phyloP scores from a whole-genome alignment of 1,284 basidiomycete species.

The Veloporphyrellus conicus region DNA sequence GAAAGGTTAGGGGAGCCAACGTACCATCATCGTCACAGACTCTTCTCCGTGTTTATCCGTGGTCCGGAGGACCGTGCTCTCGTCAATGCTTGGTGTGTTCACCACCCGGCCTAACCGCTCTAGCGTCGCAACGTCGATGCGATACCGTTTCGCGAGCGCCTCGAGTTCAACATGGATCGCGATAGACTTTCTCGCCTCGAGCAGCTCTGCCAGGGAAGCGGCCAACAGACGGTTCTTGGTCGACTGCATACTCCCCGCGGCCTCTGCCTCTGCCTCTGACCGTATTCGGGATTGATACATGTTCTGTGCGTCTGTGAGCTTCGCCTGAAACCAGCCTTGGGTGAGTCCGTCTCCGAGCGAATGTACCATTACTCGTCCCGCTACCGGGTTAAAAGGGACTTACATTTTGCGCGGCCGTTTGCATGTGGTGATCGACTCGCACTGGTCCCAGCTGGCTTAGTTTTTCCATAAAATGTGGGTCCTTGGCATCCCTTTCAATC shows the following conservation, averaged over 20 bases:
- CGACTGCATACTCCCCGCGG: slow-evolving; percentile 26
- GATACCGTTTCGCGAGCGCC: slow-evolving; percentile 52
- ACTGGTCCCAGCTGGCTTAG: slow-evolving; percentile 70
- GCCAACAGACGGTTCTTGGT: slow-evolving; percentile 51
- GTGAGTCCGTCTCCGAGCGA: background rate
- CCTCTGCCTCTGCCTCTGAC: slow-evolving; percentile 51
- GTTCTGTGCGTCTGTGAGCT: slow-evolving; percentile 34
- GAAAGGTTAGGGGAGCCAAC: slow-evolving; percentile 16
- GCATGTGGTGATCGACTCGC: slow-evolving; percentile 63
- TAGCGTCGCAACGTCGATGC: slow-evolving; percentile 54
- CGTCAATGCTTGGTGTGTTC: slow-evolving; percentile 67
- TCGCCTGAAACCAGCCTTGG: slow-evolving; percentile 18
- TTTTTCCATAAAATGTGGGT: slow-evolving; percentile 75
- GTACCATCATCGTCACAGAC: slow-evolving; percentile 53
- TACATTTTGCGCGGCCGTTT: slow-evolving; percentile 49
- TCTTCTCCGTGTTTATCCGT: slow-evolving; percentile 60
- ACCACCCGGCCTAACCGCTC: slow-evolving; percentile 58
- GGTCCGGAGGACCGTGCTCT: slow-evolving; percentile 44
- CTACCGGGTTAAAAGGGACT: background rate
- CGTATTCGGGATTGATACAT: slow-evolving; percentile 50
- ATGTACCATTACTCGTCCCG: background rate
- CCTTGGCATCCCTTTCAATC: slow-evolving; percentile 63
- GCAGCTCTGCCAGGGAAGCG: slow-evolving; percentile 52
- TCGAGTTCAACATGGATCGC: slow-evolving; percentile 35
- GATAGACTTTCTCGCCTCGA: slow-evolving; percentile 63